A percentile compares a stretch with the other conserved stretches of the same genome.
Conservation (phyloP, 139 green algal genomes). For the Diplosphaera chodatii region DNA sequence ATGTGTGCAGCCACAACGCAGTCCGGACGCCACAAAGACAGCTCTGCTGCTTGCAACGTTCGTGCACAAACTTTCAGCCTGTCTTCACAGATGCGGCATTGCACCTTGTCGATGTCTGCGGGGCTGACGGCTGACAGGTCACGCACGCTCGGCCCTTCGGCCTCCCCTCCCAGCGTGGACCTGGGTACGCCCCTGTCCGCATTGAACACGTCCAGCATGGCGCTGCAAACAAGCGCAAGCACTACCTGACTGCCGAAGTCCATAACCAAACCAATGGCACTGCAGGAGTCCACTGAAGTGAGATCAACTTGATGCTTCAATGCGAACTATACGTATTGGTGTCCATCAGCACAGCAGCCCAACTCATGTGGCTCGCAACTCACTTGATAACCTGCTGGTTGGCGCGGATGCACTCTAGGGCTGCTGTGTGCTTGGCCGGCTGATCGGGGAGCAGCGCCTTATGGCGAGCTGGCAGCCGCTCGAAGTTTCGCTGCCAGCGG, state of each 20-base stretch:
- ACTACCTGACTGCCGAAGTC: too few relatives aligned
- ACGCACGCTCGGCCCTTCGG: not conserved
- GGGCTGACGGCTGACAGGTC: not conserved
- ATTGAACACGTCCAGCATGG: conserved; percentile 32
- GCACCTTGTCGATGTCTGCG: conserved; percentile 20
- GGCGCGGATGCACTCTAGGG: conserved; percentile 30
- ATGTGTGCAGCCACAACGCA: too few relatives aligned
- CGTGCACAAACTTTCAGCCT: too few relatives aligned
- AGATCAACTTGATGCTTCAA: too few relatives aligned
- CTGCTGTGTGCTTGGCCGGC: conserved; percentile 35
- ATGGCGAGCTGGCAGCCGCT: conserved; percentile 38
- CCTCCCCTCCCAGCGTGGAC: not conserved
- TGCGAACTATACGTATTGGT: too few relatives aligned
- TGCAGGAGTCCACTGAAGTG: too few relatives aligned
- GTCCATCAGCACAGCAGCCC: too few relatives aligned
- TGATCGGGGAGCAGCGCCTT: conserved; percentile 29
- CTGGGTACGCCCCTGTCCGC: not conserved
- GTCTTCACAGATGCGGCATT: too few relatives aligned
- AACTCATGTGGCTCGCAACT: too few relatives aligned
- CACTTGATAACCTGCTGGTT: conserved; percentile 66
- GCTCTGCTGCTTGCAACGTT: too few relatives aligned
- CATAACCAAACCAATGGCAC: too few relatives aligned
- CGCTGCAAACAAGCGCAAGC: not conserved
- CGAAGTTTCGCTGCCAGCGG: conserved; percentile 70
- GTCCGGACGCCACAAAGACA: too few relatives aligned